A percentile compares a stretch with the other conserved stretches of the same genome.
Conservation (phyloP, 441 rosid genomes). For the Pelargonium exstipulatum region DNA sequence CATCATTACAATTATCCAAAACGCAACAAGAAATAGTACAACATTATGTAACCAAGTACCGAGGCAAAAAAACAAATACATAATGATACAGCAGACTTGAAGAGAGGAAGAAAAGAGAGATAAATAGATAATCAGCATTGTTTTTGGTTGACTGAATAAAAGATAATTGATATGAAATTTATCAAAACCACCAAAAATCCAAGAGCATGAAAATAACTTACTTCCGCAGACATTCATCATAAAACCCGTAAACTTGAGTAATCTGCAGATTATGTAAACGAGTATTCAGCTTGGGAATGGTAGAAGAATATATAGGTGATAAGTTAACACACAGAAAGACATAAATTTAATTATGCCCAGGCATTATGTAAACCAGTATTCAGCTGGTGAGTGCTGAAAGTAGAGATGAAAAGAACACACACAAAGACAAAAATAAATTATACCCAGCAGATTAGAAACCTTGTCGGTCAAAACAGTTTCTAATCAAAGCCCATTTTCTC, state of each 20-base stretch:
- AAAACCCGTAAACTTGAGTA: constrained; percentile 75
- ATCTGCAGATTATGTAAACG: constrained; percentile 37
- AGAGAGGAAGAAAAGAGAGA: not conserved
- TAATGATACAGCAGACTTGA: not conserved
- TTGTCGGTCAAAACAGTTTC: constrained; percentile 9
- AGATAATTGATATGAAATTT: not conserved
- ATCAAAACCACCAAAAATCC: not conserved
- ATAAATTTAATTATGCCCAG: not conserved
- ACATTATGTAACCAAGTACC: not conserved
- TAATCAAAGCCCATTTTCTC: not conserved
- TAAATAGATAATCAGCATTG: not conserved
- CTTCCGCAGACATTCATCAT: constrained; percentile 33
- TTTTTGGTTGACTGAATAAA: not conserved
- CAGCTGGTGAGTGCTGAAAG: not conserved
- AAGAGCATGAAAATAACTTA: constrained; percentile 32
- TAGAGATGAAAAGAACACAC: not conserved
- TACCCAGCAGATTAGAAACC: not conserved
- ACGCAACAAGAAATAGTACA: not conserved
- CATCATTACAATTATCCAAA: not conserved
- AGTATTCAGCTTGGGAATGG: not conserved
- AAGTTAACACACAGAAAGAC: not conserved
- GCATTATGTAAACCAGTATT: constrained; percentile 1
- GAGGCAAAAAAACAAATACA: not conserved
- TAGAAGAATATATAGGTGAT: not conserved
- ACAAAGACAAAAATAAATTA: not conserved